Percentiles rank a stretch among this genome's conserved stretches.
Conservation (phyloP, 208 protist genomes). For the Trypanosoma brucei region DNA sequence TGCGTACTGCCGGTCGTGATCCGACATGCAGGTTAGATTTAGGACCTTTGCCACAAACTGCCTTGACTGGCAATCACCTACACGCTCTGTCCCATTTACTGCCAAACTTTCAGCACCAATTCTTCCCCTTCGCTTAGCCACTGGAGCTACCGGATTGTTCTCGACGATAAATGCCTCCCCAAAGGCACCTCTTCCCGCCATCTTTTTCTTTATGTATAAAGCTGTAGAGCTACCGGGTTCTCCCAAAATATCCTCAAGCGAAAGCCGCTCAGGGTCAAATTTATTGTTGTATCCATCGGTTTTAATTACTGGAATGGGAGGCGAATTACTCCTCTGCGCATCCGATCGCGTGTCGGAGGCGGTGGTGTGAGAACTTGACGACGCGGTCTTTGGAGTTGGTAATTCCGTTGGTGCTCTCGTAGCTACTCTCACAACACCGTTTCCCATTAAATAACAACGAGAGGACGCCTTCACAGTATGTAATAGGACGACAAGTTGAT, state of each 20-base stretch:
- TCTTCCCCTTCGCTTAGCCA: slow-evolving; percentile 28
- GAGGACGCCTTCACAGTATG: too few relatives aligned
- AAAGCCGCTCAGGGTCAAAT: neutral
- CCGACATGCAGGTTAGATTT: slow-evolving; percentile 65
- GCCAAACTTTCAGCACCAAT: slow-evolving; percentile 27
- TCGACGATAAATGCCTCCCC: slow-evolving; percentile 82
- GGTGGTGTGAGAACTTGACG: neutral
- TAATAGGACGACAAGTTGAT: too few relatives aligned
- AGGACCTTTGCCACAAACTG: slow-evolving; percentile 85
- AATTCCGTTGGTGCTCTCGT: neutral
- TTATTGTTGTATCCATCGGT: neutral
- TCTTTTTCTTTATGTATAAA: slow-evolving; percentile 58
- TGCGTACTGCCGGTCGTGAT: slow-evolving; percentile 59
- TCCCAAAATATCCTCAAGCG: slow-evolving; percentile 26
- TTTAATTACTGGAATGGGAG: slow-evolving; percentile 26
- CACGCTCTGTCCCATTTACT: slow-evolving; percentile 7
- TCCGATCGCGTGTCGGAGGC: neutral
- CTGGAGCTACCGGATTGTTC: slow-evolving; percentile 40
- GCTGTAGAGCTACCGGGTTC: slow-evolving; percentile 18
- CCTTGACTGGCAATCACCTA: neutral
- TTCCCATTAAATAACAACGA: neutral
- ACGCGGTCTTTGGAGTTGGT: neutral
- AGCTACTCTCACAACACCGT: neutral
- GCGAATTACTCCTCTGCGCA: neutral
- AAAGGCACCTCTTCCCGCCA: slow-evolving; percentile 89